Evolutionary conservation across 139 green algal species (phyloP).

Genomic region (Asterochloris erici): DNA sequence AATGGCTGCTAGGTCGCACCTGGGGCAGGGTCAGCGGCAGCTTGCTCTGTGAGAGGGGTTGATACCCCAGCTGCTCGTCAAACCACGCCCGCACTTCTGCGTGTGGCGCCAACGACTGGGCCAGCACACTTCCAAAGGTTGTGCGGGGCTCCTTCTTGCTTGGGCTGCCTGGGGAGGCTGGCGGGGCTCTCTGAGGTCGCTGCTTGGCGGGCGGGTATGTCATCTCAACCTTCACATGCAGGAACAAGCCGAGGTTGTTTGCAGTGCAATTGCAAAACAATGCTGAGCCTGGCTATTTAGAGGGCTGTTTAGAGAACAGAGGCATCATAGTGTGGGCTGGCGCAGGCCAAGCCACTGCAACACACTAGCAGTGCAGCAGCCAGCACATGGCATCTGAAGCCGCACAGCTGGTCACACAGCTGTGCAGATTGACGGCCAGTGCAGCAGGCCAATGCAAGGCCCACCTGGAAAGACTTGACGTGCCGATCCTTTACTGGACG

Average conservation of each 20-base stretch:
- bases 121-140: slow-evolving; percentile 60
- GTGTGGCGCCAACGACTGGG: slow-evolving; percentile 41
- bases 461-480: slow-evolving; percentile 41
- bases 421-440: not conserved
- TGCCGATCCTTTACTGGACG: slow-evolving; percentile 18
- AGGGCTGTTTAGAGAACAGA: no score
- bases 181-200: slow-evolving; percentile 10
- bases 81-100: slow-evolving; percentile 80
- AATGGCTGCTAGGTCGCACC: slow-evolving; percentile 10
- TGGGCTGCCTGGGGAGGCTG: not conserved
- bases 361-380: no score
- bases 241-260: no score
- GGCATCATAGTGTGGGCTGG: no score
- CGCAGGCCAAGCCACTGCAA: no score
- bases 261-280: not conserved
- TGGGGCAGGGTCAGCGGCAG: slow-evolving; percentile 51
- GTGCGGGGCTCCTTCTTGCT: slow-evolving; percentile 18
- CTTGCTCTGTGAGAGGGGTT: slow-evolving; percentile 60
- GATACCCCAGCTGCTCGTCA: slow-evolving; percentile 67
- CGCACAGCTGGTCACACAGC: not conserved
- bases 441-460: not conserved
- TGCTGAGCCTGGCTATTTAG: not conserved
- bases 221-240: slow-evolving; percentile 57
- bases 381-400: not conserved
- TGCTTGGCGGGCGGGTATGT: slow-evolving; percentile 52